These are phyloP conservation scores for Brasilioporus rufonigricans DNA, from an alignment of 768 basidiomycete genomes.

Conservation along the genomic window DNA sequence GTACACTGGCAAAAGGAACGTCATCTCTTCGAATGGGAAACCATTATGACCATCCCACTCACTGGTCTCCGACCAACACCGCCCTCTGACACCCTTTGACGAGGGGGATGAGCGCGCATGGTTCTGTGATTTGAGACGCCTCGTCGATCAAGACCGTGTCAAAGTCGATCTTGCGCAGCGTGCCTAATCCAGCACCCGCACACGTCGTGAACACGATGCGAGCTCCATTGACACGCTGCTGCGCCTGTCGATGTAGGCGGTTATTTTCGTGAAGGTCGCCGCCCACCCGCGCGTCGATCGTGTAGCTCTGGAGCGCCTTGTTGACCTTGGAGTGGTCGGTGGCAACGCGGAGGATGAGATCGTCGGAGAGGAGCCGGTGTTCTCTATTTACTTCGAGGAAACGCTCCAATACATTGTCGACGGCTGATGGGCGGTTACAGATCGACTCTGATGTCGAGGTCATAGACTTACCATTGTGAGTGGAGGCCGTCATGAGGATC, in stretches of 20 bases:
- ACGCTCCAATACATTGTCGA: conserved; percentile 68
- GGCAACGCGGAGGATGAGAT: conserved; percentile 64
- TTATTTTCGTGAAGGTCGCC: conserved; percentile 58
- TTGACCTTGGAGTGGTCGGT: conserved; percentile 65
- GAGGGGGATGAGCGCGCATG: conserved; percentile 61
- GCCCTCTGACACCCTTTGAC: conserved; percentile 60
- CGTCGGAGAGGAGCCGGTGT: conserved; percentile 45
- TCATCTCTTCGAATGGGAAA: not conserved
- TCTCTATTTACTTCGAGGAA: conserved; percentile 49
- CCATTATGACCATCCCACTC: conserved; percentile 26
- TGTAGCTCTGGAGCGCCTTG: conserved; percentile 54
- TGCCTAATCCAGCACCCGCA: conserved; percentile 59
- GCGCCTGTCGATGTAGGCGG: conserved; percentile 53
- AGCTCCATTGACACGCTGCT: conserved; percentile 55
- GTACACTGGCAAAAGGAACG: conserved; percentile 43
- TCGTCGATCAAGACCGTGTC: conserved; percentile 66
- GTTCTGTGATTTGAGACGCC: conserved; percentile 69
- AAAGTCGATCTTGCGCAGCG: conserved; percentile 53
- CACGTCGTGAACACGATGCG: conserved; percentile 65
- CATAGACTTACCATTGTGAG: conserved; percentile 52
- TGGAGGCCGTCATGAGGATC: conserved; percentile 70
- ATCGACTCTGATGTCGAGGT: not conserved
- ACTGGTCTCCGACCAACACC: conserved; percentile 72
- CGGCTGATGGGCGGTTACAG: conserved; percentile 41
- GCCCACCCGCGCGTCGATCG: conserved; percentile 62